Evolutionary conservation across 169 alveolate genomes (phyloP).

Genomic region (Plasmodium blacklocki): DNA sequence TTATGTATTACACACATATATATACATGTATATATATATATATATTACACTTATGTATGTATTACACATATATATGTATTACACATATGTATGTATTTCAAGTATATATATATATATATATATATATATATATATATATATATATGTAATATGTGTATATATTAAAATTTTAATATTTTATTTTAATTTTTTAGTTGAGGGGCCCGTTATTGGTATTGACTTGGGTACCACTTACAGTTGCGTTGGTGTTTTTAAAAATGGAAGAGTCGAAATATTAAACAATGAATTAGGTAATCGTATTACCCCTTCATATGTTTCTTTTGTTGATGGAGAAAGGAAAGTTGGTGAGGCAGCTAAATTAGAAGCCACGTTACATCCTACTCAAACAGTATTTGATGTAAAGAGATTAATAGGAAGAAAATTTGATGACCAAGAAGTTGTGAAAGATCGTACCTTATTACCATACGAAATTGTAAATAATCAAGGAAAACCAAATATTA

Average conservation of each 20-base stretch:
- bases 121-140: too few relatives aligned
- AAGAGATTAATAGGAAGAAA: constrained; percentile 99
- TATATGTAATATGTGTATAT: too few relatives aligned
- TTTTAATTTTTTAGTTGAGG: constrained; percentile 83
- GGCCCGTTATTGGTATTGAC: constrained; percentile 98
- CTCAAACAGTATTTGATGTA: constrained; percentile 97
- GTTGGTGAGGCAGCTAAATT: constrained; percentile 99
- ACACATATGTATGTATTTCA: background rate
- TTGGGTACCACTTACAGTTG: constrained; percentile 99
- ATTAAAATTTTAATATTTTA: background rate
- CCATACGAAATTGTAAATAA: constrained; percentile 96
- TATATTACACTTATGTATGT: background rate
- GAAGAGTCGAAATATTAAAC: constrained; percentile 98
- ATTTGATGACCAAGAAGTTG: constrained; percentile 96
- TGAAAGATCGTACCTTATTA: constrained; percentile 94
- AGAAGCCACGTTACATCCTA: constrained; percentile 97
- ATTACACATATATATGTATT: background rate
- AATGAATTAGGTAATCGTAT: constrained; percentile 94
- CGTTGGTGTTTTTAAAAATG: constrained; percentile 98
- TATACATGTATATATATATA: background rate
- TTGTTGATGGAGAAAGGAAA: constrained; percentile 95
- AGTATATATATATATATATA: too few relatives aligned
- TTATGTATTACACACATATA: background rate
- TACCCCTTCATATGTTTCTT: constrained; percentile 99
- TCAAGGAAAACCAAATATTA: constrained; percentile 95